These are phyloP conservation scores for Russula sp. DNA, from an alignment of 768 basidiomycete species.

Conservation along the genomic window DNA sequence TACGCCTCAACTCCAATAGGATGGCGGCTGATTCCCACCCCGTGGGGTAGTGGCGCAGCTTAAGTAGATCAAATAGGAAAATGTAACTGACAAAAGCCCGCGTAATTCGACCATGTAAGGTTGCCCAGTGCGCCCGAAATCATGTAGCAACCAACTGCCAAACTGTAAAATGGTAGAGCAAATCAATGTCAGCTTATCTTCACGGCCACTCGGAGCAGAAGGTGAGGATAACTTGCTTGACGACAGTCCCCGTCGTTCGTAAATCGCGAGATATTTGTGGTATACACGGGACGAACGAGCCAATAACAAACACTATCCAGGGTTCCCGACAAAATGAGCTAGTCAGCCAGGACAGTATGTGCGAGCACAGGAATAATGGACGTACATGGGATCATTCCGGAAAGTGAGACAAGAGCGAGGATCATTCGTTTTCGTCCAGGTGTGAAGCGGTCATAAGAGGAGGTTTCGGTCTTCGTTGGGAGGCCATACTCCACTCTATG, in stretches of 20 bases:
- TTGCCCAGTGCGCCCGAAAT: slow-evolving; percentile 16
- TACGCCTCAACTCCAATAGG: neutral
- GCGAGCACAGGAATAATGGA: slow-evolving; percentile 15
- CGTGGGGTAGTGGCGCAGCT: neutral
- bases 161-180: neutral
- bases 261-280: slow-evolving; percentile 70
- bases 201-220: neutral
- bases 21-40: neutral
- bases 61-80: slow-evolving; percentile 6
- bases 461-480: neutral
- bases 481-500: slow-evolving; percentile 1
- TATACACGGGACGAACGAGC: slow-evolving; percentile 70
- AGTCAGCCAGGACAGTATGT: neutral
- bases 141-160: slow-evolving; percentile 23
- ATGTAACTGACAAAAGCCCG: slow-evolving; percentile 11
- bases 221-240: slow-evolving; percentile 46
- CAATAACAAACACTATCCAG: slow-evolving; percentile 59
- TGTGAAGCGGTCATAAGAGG: slow-evolving; percentile 56
- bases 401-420: slow-evolving; percentile 54
- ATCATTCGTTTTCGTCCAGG: slow-evolving; percentile 50
- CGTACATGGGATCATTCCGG: slow-evolving; percentile 63
- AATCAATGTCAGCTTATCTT: neutral
- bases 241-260: slow-evolving; percentile 50
- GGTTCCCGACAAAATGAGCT: neutral
- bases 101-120: slow-evolving; percentile 23